Evolutionary conservation across 371 early-diverging fungal species (phyloP).

Genomic region (Batkoa obscura): DNA sequence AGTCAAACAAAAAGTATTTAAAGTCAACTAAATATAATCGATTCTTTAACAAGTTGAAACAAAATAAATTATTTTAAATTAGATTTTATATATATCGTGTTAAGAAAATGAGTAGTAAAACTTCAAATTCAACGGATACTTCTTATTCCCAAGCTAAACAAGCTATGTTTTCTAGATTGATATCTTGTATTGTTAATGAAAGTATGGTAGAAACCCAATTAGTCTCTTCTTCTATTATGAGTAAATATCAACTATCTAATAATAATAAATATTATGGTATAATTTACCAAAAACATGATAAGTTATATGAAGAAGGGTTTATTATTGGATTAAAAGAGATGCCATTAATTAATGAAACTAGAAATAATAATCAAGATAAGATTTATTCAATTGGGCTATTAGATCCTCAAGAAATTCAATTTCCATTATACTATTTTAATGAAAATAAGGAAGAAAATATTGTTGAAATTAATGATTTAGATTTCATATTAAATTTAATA

Average conservation of each 20-base stretch:
- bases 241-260: not conserved
- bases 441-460: not conserved
- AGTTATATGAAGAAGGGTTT: not conserved
- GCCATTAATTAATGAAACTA: not conserved
- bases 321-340: not conserved
- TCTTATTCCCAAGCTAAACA: not conserved
- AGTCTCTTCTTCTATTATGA: not conserved
- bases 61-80: no score
- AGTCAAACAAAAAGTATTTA: no score
- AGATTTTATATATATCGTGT: no score
- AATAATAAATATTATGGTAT: not conserved
- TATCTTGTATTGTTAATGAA: slow-evolving; percentile 1
- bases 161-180: not conserved
- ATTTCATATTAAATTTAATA: not conserved
- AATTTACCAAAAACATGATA: not conserved
- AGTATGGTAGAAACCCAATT: not conserved
- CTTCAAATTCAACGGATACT: no score
- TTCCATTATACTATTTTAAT: not conserved
- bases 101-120: no score
- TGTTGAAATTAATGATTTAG: not conserved
- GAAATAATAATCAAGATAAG: not conserved
- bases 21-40: no score
- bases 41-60: no score
- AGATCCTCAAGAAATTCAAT: not conserved
- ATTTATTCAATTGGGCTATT: not conserved